Conservation (phyloP, 176 grass and related monocot species). For the Areca catechu region DNA sequence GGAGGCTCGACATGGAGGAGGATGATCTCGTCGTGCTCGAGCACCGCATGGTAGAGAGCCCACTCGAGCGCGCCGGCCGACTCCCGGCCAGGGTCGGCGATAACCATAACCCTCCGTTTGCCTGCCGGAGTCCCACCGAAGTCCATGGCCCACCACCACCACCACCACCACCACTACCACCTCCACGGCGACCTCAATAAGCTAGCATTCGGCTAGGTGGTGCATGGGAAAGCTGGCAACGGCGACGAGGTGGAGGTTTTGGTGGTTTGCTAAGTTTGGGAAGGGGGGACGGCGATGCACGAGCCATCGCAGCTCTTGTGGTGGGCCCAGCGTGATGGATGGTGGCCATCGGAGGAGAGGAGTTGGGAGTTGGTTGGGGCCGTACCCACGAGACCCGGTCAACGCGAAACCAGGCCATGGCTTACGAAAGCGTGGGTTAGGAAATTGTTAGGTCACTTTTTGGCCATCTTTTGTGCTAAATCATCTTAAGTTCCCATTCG, state of each 20-base stretch:
- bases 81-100: slow-evolving; percentile 62
- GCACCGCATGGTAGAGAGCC: slow-evolving; percentile 62
- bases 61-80: slow-evolving; percentile 66
- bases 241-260: background rate
- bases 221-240: background rate
- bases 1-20: slow-evolving; percentile 72
- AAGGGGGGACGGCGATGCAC: background rate
- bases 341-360: no score
- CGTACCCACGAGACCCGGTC: no score
- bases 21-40: slow-evolving; percentile 63
- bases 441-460: no score
- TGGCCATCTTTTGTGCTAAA: no score
- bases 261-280: background rate
- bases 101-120: slow-evolving; percentile 62
- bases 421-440: no score
- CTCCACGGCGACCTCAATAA: slow-evolving; percentile 8
- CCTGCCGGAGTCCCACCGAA: background rate
- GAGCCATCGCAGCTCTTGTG: no score
- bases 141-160: background rate
- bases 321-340: no score
- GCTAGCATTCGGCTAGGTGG: background rate
- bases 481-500: no score
- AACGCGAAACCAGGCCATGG: no score
- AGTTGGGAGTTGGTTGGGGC: no score
- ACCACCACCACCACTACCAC: slow-evolving; percentile 7